Conservation (phyloP, 805 yeast genomes). For the Jamesozyma gamospora region DNA sequence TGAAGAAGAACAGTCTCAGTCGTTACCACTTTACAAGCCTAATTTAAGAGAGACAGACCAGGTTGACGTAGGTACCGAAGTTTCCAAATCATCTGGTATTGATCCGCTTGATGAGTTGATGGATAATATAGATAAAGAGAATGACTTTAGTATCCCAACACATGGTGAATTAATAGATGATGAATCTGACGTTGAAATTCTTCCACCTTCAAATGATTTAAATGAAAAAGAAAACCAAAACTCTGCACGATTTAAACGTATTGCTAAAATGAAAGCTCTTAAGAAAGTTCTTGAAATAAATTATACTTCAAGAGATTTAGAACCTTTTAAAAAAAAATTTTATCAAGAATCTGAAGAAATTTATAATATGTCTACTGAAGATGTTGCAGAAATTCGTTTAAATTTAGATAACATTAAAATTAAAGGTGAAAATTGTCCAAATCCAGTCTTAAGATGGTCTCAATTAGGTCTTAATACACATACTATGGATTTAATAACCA, state of each 20-base stretch:
- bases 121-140: constrained; percentile 14
- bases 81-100: constrained; percentile 10
- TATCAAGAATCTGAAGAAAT: constrained; percentile 53
- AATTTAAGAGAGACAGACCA: not conserved
- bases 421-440: constrained; percentile 45
- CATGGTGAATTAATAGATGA: constrained; percentile 1
- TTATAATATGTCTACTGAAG: constrained; percentile 38
- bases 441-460: constrained; percentile 69
- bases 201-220: not conserved
- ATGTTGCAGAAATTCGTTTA: constrained; percentile 44
- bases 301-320: constrained; percentile 31
- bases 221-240: constrained; percentile 22
- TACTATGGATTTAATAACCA: constrained; percentile 42
- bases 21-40: not conserved
- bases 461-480: constrained; percentile 67
- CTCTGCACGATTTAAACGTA: constrained; percentile 27
- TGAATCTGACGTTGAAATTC: not conserved
- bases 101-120: constrained; percentile 43
- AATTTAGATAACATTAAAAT: constrained; percentile 57
- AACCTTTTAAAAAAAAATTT: constrained; percentile 50
- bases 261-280: constrained; percentile 33
- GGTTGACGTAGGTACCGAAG: too few relatives aligned
- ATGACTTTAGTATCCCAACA: not conserved
- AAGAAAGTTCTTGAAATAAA: constrained; percentile 26
- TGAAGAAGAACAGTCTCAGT: constrained; percentile 11